These are phyloP conservation scores for Phytophthora parvispora DNA, from an alignment of 352 stramenopile species.

Conservation along the genomic window DNA sequence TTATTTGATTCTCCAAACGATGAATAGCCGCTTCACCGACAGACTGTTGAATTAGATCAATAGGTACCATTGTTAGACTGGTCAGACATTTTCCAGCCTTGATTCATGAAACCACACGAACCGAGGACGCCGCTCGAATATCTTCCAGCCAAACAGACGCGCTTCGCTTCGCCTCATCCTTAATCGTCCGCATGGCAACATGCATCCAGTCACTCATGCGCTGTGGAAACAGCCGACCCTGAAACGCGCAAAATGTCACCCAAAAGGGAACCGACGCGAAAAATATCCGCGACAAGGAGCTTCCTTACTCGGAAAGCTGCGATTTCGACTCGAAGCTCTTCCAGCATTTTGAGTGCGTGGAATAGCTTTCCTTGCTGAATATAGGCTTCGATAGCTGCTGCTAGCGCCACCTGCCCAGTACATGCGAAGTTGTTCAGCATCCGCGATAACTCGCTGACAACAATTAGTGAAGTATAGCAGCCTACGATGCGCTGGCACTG, in stretches of 20 bases:
- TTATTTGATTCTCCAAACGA: slow-evolving; percentile 81
- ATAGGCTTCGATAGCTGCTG: slow-evolving; percentile 69
- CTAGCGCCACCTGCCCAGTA: slow-evolving; percentile 61
- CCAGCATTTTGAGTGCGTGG: slow-evolving; percentile 80
- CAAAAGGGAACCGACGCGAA: background rate
- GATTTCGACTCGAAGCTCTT: slow-evolving; percentile 79
- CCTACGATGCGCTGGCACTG: slow-evolving; percentile 83
- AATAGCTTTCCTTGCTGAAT: slow-evolving; percentile 81
- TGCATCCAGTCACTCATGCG: slow-evolving; percentile 88
- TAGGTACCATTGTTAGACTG: background rate
- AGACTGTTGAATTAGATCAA: slow-evolving; percentile 26
- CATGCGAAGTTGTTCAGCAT: too few relatives aligned
- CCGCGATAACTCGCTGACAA: too few relatives aligned
- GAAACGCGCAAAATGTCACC: background rate
- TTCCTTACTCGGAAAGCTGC: slow-evolving; percentile 66
- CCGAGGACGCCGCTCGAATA: slow-evolving; percentile 67
- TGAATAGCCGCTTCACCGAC: slow-evolving; percentile 77
- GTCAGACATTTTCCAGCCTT: background rate
- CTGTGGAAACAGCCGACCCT: slow-evolving; percentile 83
- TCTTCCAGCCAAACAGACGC: slow-evolving; percentile 81
- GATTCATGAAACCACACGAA: slow-evolving; percentile 16
- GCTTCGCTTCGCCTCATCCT: slow-evolving; percentile 73
- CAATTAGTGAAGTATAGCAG: too few relatives aligned
- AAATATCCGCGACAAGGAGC: background rate
- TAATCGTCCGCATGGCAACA: slow-evolving; percentile 75